A percentile compares a stretch with the other conserved stretches of the same genome.
Evolutionary conservation across 768 basidiomycete species (phyloP).

Genomic region (Tricholoma furcatifolium): DNA sequence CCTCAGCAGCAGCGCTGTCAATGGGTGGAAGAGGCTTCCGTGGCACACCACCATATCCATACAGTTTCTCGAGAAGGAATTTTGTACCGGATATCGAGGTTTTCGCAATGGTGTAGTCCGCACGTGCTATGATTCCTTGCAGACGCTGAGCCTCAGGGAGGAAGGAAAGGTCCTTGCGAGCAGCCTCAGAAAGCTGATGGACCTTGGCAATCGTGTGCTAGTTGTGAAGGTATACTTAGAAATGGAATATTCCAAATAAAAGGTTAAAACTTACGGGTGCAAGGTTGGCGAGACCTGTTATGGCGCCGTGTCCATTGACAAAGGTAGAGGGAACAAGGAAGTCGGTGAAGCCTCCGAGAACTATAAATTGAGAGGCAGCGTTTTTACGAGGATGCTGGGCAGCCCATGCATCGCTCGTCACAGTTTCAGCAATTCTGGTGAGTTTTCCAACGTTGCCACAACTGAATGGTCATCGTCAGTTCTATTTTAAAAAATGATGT

Average conservation of each 20-base stretch:
- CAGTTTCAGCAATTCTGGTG: slow-evolving; percentile 73
- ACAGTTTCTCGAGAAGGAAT: slow-evolving; percentile 65
- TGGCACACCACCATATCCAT: slow-evolving; percentile 82
- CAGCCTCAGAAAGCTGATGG: slow-evolving; percentile 58
- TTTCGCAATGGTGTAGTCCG: slow-evolving; percentile 78
- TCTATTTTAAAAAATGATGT: neutral
- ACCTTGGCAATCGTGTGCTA: slow-evolving; percentile 61
- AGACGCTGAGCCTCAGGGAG: slow-evolving; percentile 70
- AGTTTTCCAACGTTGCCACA: slow-evolving; percentile 93
- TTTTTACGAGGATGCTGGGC: slow-evolving; percentile 67
- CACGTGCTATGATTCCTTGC: slow-evolving; percentile 79
- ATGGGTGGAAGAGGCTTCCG: slow-evolving; percentile 76
- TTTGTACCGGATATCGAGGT: slow-evolving; percentile 84
- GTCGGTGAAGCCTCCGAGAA: slow-evolving; percentile 84
- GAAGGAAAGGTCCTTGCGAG: slow-evolving; percentile 51
- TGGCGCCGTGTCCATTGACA: slow-evolving; percentile 82
- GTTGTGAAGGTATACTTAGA: neutral
- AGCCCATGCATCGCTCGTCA: slow-evolving; percentile 56
- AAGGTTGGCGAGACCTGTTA: slow-evolving; percentile 86
- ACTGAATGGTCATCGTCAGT: slow-evolving; percentile 32
- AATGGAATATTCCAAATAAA: neutral
- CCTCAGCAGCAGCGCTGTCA: slow-evolving; percentile 48
- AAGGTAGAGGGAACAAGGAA: slow-evolving; percentile 74
- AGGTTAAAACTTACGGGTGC: slow-evolving; percentile 54
- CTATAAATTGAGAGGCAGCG: slow-evolving; percentile 68